Conservation (phyloP, 768 basidiomycete species). For the Tricholoma saponaceum region DNA sequence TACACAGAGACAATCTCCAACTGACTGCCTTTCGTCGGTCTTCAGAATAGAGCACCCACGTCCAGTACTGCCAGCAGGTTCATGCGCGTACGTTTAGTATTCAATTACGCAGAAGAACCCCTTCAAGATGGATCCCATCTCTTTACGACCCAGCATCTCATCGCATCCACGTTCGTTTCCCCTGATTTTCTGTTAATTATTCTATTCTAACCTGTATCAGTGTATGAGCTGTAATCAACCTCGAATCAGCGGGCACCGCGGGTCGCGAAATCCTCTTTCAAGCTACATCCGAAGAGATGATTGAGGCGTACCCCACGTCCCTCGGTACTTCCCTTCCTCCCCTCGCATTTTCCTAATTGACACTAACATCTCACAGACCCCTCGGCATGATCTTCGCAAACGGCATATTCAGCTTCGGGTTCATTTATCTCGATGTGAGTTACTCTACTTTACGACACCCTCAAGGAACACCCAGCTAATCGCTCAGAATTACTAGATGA, state of each 20-base stretch:
- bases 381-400: constrained; percentile 87
- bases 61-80: too few species aligned
- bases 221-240: constrained; percentile 81
- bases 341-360: not conserved
- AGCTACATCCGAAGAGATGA: constrained; percentile 94
- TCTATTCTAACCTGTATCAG: constrained; percentile 32
- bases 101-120: constrained; percentile 94
- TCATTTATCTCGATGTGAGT: constrained; percentile 81
- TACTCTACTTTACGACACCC: not conserved
- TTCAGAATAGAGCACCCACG: too few species aligned
- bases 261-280: constrained; percentile 93
- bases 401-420: constrained; percentile 89
- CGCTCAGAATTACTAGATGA: constrained; percentile 52
- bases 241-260: constrained; percentile 74
- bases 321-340: constrained; percentile 43
- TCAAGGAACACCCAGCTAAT: too few species aligned
- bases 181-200: not conserved
- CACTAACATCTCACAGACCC: constrained; percentile 43
- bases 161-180: constrained; percentile 58
- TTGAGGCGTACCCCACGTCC: constrained; percentile 83
- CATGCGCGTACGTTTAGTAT: constrained; percentile 58
- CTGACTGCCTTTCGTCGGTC: too few species aligned
- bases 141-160: constrained; percentile 86
- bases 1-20: too few species aligned
- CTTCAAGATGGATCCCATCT: constrained; percentile 94